Base-by-base conservation (phyloP, 163 green algal species). In the Prototheca stagnorum region DNA sequence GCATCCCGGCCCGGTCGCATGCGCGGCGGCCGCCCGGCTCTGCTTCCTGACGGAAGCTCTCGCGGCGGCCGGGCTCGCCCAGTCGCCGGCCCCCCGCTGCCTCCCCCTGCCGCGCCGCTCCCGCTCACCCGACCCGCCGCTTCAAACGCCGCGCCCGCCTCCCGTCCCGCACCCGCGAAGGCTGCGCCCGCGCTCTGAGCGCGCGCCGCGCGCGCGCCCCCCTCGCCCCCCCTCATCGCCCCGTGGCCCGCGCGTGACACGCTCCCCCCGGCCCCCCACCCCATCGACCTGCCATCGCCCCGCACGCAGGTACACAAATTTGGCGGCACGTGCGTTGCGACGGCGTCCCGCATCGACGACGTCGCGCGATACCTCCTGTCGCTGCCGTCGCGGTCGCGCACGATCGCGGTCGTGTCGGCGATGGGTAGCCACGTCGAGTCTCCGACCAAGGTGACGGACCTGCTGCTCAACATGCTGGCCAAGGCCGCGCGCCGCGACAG, bases 251-350 rank as follows among this genome's bases (percentile, higher is more conserved):
- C 14, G 11, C 33, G 33, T 39, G 33, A n/a, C 33, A 14, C 14
- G 11, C 33, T 39, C 33, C 11, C 11, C 33, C 11, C 33, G 14
- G 33, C 11, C 33, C 33, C n/a, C n/a, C n/a, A n/a, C n/a, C n/a
- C n/a, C n/a, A n/a, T n/a, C n/a, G n/a, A n/a, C n/a, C n/a, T n/a
- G n/a, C n/a, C n/a, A n/a, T n/a, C n/a, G n/a, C n/a, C 9, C 36
- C 36, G 22, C 11, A 25, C 16, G 36, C 50, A 80, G 58, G 71
- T 97, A 14, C 87, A 95, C 65, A 97, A 96, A 63, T 98, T 98
- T 53, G 88, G 88, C 28, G 88, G 88, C 27, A 98, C 88, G 15
- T 98, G 88, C 70, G 82, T 98, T 55, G 83, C 81, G 4, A 73
- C 59, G 7, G 67, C 84, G 4, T 77, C 93, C 40, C 70, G 88